Evolutionary conservation across 1,284 basidiomycete species (phyloP), one percentile per base, ranked within the genome.

Genomic region (Malassezia psittaci): DNA sequence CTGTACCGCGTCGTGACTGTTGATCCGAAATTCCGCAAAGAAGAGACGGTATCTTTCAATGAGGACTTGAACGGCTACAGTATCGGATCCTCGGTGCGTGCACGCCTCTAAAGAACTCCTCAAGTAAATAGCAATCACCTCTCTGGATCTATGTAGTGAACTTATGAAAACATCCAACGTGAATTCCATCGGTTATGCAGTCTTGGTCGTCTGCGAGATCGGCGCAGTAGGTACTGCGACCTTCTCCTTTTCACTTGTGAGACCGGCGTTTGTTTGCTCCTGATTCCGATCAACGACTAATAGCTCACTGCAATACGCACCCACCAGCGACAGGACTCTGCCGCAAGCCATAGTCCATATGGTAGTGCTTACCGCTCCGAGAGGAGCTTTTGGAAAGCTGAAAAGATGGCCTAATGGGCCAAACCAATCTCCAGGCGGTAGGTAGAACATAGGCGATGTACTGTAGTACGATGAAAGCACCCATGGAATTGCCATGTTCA

Each of bases 371-470:
- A 57, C 55, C 29, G 62, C 58, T 2, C 67, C 67, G 36, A 53
- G 55, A 6, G 67, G 67, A 9, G 67, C 67, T 21, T 66, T 56
- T 6, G 67, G 67, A 5, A 65, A 56, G 11, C 62, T 62, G 39
- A 69, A 54, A 18, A 63, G 56, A 61, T 61, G 66, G 2, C 64
- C 68, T 3, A 68, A 48, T 7, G 69, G 69, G 1, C 67, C 69
- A 24, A 69, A 67, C 66, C 67, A 67, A 21, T 52, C 50, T 11
- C 62, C 60, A 8, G 71, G 71, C 0, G 72, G 70, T 0, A 74
- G 60, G 59, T 61, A 74, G 46, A 74, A 74, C 50, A 74, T 67
- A 12, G 72, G 66, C n/a, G 69, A 68, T 49, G 66, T 67, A 18
- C 59, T 40, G 36, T 65, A 69, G 55, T 68, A 74, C 19, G 66